Base-by-base conservation (phyloP, 176 grass and related monocot genomes). In the Aegilops longissima region DNA sequence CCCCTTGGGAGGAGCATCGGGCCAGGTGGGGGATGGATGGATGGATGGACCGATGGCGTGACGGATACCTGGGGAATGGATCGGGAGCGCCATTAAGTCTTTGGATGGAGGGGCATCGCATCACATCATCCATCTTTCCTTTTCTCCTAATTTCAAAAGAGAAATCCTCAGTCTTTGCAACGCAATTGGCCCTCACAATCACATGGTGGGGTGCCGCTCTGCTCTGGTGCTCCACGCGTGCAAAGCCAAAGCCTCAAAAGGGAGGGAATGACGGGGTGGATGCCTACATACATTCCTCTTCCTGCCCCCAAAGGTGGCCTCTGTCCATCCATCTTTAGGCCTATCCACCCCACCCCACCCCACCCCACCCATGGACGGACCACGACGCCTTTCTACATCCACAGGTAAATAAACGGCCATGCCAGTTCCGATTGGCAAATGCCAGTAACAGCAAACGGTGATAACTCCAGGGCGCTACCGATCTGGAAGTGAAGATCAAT, bases 161-260 rank as follows among this genome's bases (percentile, higher is more conserved):
- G 54, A 58, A 58, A 58, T 58, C 54, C 54, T 1, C 52, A 56
- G 3, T 47, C 44, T 47, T 47, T 13, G 40, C 40, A 44, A 11
- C 16, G 31, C 23, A 82, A 9, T 36, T 36, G 25, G 25, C 25
- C 25, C 25, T 25, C 25, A 25, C 25, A 25, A 25, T 25, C 87
- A 85, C 87, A 90, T 90, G 87, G 81, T 35, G 65, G 58, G 33
- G 35, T 29, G 61, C 3, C 4, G 25, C 24, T 11, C 69, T 70
- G 25, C 24, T 11, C 69, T 70, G 84, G 77, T 73, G 68, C 5
- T 31, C 69, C 56, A 5, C 61, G 69, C 23, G 75, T 77, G 69
- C 69, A 79, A 71, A 29, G 11, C 42, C 65, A 18, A 68, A 13
- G 77, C 42, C 91, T 45, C 63, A 69, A 69, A 69, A 35, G 66